Conservation (phyloP, 164 flowering plant genomes). For the Umbellularia californica region DNA sequence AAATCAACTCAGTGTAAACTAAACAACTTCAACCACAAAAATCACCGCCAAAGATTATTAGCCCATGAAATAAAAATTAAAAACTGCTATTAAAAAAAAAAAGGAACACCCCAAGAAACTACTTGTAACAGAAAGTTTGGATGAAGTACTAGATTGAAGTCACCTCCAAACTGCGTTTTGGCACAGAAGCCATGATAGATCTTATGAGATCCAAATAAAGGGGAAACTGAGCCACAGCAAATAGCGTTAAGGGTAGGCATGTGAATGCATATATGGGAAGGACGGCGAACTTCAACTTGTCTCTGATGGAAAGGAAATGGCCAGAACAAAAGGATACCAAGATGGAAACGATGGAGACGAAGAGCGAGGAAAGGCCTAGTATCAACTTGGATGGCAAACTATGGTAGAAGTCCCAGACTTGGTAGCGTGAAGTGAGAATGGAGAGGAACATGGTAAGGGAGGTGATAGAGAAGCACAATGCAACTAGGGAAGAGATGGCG, state of each 20-base stretch:
- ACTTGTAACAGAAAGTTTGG: too few relatives aligned
- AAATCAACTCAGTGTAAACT: too few relatives aligned
- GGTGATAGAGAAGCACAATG: slow-evolving; percentile 26
- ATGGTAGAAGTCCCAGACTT: slow-evolving; percentile 15
- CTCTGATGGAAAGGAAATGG: slow-evolving; percentile 18
- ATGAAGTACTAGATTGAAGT: not conserved
- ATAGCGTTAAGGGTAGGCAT: slow-evolving; percentile 10
- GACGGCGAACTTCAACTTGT: slow-evolving; percentile 10
- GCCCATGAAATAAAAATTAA: too few relatives aligned
- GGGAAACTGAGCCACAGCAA: slow-evolving; percentile 5
- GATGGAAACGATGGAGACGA: slow-evolving; percentile 23
- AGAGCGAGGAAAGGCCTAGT: slow-evolving; percentile 20
- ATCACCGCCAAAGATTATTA: too few relatives aligned
- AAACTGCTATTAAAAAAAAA: too few relatives aligned
- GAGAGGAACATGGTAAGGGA: slow-evolving; percentile 22
- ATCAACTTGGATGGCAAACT: slow-evolving; percentile 14
- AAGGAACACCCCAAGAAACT: too few relatives aligned
- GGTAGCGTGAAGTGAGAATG: slow-evolving; percentile 20
- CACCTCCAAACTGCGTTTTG: slow-evolving; percentile 2
- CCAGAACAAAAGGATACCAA: slow-evolving; percentile 27
- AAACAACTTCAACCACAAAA: too few relatives aligned
- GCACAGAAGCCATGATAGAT: not conserved
- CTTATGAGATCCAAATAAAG: slow-evolving; percentile 2
- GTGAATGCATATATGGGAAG: slow-evolving; percentile 8
- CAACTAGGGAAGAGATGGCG: slow-evolving; percentile 19